A percentile compares a stretch with the other conserved stretches of the same genome.
Conservation (phyloP, 164 flowering plant species). For the Magnolia kwangsiensis region DNA sequence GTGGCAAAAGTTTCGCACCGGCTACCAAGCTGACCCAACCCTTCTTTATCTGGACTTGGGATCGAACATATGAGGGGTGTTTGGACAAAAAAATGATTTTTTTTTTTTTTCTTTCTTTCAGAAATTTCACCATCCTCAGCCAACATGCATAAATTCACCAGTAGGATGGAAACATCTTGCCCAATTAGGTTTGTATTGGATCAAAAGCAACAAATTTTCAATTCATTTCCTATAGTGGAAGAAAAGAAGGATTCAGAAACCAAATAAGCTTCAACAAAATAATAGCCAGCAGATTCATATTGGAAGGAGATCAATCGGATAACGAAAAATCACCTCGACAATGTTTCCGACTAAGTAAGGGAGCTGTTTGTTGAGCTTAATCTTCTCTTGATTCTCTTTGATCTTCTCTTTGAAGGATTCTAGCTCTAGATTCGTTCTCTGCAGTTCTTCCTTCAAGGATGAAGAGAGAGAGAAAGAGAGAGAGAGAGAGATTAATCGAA, state of each 20-base stretch:
- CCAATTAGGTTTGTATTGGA: neutral
- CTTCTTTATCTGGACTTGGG: too few relatives aligned
- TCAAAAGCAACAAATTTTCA: neutral
- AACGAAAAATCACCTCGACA: slow-evolving; percentile 54
- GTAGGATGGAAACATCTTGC: too few relatives aligned
- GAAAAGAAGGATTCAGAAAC: neutral
- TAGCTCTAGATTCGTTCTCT: slow-evolving; percentile 66
- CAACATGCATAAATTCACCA: too few relatives aligned
- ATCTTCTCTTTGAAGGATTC: slow-evolving; percentile 80
- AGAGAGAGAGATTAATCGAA: neutral
- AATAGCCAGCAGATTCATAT: neutral
- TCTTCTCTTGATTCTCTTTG: slow-evolving; percentile 54
- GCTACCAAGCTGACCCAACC: too few relatives aligned
- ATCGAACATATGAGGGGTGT: too few relatives aligned
- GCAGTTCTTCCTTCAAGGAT: slow-evolving; percentile 61
- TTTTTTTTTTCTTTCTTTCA: too few relatives aligned
- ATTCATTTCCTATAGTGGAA: neutral
- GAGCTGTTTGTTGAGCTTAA: slow-evolving; percentile 25
- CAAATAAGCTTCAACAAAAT: neutral
- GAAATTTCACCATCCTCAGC: too few relatives aligned
- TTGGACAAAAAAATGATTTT: too few relatives aligned
- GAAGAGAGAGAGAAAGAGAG: neutral
- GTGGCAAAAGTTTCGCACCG: too few relatives aligned
- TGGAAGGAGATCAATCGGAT: neutral
- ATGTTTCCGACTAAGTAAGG: slow-evolving; percentile 89